A percentile compares a stretch with the other conserved stretches of the same genome.
These are phyloP conservation scores for Cytospora piceae DNA, from an alignment of 2,329 filamentous ascomycete genomes.

Conservation along the genomic window DNA sequence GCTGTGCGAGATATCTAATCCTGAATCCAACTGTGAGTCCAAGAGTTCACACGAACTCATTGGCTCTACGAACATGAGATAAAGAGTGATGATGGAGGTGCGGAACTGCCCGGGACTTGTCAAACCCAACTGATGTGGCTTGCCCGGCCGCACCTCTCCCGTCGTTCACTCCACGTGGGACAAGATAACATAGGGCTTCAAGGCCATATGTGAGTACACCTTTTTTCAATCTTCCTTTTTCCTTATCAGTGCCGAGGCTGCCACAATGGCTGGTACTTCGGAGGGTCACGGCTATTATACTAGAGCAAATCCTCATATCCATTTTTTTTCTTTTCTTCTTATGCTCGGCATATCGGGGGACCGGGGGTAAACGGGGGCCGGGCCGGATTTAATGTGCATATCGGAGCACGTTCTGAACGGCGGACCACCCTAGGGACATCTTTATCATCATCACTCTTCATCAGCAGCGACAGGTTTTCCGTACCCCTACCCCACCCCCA, in stretches of 20 bases:
- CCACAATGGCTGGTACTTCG: too few relatives aligned
- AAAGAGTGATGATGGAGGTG: not conserved
- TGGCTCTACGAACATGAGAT: not conserved
- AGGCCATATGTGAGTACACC: not conserved
- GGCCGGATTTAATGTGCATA: not conserved
- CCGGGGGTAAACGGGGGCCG: too few relatives aligned
- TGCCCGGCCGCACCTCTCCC: constrained; percentile 11
- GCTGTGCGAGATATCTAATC: not conserved
- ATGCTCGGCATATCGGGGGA: not conserved
- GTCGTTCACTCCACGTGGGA: constrained; percentile 6
- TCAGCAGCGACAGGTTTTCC: not conserved
- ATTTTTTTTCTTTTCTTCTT: too few relatives aligned
- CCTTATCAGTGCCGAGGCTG: not conserved
- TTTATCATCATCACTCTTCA: not conserved
- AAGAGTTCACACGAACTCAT: not conserved
- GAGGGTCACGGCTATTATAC: not conserved
- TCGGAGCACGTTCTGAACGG: not conserved
- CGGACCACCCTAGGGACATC: too few relatives aligned
- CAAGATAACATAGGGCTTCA: not conserved
- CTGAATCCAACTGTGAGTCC: not conserved
- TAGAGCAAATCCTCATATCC: too few relatives aligned
- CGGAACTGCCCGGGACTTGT: constrained; percentile 17
- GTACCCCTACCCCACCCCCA: not conserved
- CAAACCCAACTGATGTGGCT: constrained; percentile 10
- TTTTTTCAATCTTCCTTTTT: not conserved